phyloP scores from a whole-genome alignment of 192 early-diverging fungal genomes.

The Umbelopsis sp. region DNA sequence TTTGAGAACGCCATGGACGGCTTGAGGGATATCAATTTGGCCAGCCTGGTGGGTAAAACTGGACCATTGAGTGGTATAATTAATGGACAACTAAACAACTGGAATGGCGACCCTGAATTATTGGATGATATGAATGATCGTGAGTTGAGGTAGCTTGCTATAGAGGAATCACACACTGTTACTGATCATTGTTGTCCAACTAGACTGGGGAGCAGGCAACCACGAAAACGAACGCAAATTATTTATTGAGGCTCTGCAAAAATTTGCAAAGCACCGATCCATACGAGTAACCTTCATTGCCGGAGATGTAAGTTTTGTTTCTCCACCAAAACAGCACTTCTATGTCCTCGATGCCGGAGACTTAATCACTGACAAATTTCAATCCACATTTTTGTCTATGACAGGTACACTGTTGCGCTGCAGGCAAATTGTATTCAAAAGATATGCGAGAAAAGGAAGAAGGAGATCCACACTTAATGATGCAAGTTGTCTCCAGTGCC shows the following conservation, averaged over 20 bases:
- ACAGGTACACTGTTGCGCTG: constrained; percentile 37
- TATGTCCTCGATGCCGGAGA: too few species aligned
- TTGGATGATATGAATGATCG: constrained; percentile 84
- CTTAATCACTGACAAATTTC: too few species aligned
- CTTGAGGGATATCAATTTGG: constrained; percentile 40
- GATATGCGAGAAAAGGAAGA: constrained; percentile 34
- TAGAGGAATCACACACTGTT: too few species aligned
- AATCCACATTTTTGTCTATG: background rate
- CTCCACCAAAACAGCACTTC: constrained; percentile 10
- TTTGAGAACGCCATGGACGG: constrained; percentile 66
- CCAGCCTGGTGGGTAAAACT: constrained; percentile 29
- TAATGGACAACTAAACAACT: constrained; percentile 27
- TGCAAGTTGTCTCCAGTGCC: constrained; percentile 76
- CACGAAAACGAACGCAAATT: constrained; percentile 68
- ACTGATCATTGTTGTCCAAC: constrained; percentile 6
- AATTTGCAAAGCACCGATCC: constrained; percentile 53
- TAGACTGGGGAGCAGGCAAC: constrained; percentile 58
- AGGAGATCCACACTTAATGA: constrained; percentile 69
- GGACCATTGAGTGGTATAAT: constrained; percentile 23
- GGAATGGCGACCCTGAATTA: constrained; percentile 81
- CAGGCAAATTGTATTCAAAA: constrained; percentile 23
- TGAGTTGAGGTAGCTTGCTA: constrained; percentile 28
- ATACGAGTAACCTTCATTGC: constrained; percentile 79
- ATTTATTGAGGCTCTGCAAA: constrained; percentile 66
- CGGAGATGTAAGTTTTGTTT: constrained; percentile 71